A percentile compares a stretch with the other conserved stretches of the same genome.
Conservation (phyloP, 176 grass and related monocot species). For the Musa troglodytarum region DNA sequence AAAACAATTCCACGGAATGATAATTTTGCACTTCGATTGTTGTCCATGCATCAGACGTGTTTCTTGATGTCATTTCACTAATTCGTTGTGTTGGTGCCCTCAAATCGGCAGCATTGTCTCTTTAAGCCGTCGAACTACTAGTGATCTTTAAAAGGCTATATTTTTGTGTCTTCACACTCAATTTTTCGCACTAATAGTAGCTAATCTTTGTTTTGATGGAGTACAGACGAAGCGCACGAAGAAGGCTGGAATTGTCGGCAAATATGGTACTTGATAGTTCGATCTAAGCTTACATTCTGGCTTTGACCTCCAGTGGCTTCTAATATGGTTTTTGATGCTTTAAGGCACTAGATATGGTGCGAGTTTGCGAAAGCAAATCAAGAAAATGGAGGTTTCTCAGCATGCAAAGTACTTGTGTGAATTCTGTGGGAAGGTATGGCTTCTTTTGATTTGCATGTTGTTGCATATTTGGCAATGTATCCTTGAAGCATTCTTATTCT, state of each 20-base stretch:
- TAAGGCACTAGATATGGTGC: constrained; percentile 9
- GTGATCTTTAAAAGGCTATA: neutral
- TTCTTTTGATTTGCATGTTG: neutral
- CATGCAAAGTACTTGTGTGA: constrained; percentile 10
- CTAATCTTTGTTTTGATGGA: too few relatives aligned
- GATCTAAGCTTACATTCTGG: neutral
- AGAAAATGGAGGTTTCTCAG: constrained; percentile 11
- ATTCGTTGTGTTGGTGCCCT: too few relatives aligned
- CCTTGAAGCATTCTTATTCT: too few relatives aligned
- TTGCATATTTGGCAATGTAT: neutral
- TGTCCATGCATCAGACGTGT: too few relatives aligned
- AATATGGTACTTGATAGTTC: neutral
- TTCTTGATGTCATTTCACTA: too few relatives aligned
- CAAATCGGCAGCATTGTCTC: too few relatives aligned
- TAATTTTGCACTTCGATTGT: too few relatives aligned
- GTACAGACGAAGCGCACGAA: constrained; percentile 6
- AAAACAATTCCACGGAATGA: too few relatives aligned
- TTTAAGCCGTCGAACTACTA: too few relatives aligned
- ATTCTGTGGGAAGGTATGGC: constrained; percentile 3
- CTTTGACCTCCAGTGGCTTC: neutral
- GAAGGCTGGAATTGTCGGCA: constrained; percentile 14
- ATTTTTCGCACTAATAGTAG: neutral
- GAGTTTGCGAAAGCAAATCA: constrained; percentile 10
- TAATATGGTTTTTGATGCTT: neutral
- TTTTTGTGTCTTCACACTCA: neutral